Evolutionary conservation across 1,284 basidiomycete species (phyloP).

Genomic region (Tylopilus sp.): DNA sequence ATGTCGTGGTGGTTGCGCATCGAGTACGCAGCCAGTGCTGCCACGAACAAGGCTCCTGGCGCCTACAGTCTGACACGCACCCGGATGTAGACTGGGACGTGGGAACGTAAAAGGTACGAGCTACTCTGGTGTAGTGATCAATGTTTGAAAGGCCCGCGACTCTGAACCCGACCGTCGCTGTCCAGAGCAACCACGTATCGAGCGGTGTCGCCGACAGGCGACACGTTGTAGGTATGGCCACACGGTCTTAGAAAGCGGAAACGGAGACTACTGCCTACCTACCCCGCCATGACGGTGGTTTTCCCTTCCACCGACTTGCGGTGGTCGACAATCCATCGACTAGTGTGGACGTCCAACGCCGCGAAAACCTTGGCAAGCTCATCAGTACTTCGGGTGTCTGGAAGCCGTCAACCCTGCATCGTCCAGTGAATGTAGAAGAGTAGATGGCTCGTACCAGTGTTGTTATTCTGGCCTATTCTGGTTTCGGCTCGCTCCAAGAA

Average conservation of each 20-base stretch:
- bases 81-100: constrained; percentile 42
- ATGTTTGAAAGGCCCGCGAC: constrained; percentile 43
- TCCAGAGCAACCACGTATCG: constrained; percentile 55
- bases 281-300: constrained; percentile 72
- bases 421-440: constrained; percentile 33
- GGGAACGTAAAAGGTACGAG: constrained; percentile 51
- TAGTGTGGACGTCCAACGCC: constrained; percentile 49
- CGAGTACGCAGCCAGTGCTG: constrained; percentile 49
- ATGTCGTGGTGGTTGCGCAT: constrained; percentile 33
- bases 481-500: no score
- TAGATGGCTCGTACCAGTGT: constrained; percentile 44
- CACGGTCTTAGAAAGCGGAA: neutral
- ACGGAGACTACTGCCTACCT: constrained; percentile 18
- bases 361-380: constrained; percentile 24
- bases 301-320: constrained; percentile 66
- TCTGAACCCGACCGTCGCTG: constrained; percentile 42
- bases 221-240: constrained; percentile 63
- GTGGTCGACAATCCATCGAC: constrained; percentile 73
- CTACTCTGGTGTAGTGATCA: constrained; percentile 46
- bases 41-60: constrained; percentile 51
- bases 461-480: constrained; percentile 35
- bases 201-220: constrained; percentile 52
- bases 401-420: constrained; percentile 32
- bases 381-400: constrained; percentile 25
- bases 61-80: constrained; percentile 49